These are phyloP conservation scores for Cyclocybe cylindracea DNA, from an alignment of 768 basidiomycete genomes.

Conservation along the genomic window DNA sequence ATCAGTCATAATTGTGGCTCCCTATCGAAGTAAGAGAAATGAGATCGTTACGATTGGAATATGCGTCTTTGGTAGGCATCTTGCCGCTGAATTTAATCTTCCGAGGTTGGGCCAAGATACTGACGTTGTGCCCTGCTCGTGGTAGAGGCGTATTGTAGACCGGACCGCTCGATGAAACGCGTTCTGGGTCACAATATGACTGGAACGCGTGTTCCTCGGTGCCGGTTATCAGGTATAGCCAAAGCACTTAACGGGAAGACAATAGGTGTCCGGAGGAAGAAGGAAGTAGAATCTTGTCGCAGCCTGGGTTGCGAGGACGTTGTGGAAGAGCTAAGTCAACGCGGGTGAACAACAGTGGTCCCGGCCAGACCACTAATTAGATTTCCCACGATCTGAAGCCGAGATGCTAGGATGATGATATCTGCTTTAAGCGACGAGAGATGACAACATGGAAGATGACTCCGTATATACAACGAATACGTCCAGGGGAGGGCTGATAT, in stretches of 20 bases:
- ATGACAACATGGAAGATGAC: constrained; percentile 2
- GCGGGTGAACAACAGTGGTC: background rate
- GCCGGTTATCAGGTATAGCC: too few species aligned
- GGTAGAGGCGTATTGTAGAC: too few species aligned
- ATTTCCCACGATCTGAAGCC: background rate
- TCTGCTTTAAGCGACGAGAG: background rate
- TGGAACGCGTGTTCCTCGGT: too few species aligned
- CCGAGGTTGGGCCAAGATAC: background rate
- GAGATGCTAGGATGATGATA: too few species aligned
- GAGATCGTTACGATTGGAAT: constrained; percentile 2
- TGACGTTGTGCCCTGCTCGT: too few species aligned
- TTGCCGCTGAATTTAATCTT: background rate
- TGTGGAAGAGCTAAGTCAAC: background rate
- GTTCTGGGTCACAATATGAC: too few species aligned
- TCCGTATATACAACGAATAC: constrained; percentile 7
- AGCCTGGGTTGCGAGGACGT: too few species aligned
- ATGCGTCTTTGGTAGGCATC: constrained; percentile 5
- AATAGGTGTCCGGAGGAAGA: too few species aligned
- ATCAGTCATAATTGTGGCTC: constrained; percentile 30
- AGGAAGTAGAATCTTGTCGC: too few species aligned
- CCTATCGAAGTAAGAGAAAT: background rate
- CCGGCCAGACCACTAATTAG: background rate
- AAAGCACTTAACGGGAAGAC: too few species aligned
- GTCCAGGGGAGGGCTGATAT: background rate
- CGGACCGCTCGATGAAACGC: too few species aligned